Conservation (phyloP, 371 early-diverging fungal genomes). For the Dipsacomyces acuminosporus region DNA sequence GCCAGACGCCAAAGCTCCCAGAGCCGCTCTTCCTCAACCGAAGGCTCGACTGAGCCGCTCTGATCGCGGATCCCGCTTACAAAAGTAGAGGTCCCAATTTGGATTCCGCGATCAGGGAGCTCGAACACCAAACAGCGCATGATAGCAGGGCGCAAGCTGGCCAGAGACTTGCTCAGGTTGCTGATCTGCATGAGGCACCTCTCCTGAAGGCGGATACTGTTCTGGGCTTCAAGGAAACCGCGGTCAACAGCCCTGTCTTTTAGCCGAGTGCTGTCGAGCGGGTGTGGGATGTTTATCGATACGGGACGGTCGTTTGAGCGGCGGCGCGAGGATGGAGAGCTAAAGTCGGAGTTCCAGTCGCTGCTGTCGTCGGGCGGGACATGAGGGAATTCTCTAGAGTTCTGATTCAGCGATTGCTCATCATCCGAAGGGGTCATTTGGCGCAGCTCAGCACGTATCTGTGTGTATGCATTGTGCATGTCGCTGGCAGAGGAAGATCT, state of each 20-base stretch:
- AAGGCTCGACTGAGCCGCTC: constrained; percentile 41
- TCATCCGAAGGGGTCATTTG: constrained; percentile 27
- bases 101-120: constrained; percentile 43
- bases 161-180: constrained; percentile 29
- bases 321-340: constrained; percentile 44
- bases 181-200: constrained; percentile 41
- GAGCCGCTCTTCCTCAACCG: constrained; percentile 44
- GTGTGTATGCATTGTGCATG: constrained; percentile 22
- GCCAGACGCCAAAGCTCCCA: constrained; percentile 49
- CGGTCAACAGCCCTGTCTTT: constrained; percentile 45
- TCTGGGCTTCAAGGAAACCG: constrained; percentile 44
- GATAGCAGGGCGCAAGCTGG: constrained; percentile 37
- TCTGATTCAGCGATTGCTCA: constrained; percentile 28
- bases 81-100: constrained; percentile 35
- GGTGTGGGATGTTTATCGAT: constrained; percentile 20
- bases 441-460: constrained; percentile 20
- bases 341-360: constrained; percentile 48
- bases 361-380: constrained; percentile 44
- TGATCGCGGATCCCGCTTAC: constrained; percentile 34
- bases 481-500: constrained; percentile 33
- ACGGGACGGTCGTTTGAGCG: constrained; percentile 38
- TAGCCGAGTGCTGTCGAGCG: constrained; percentile 30
- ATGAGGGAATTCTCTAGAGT: constrained; percentile 21
- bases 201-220: constrained; percentile 40
- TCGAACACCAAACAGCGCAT: constrained; percentile 44